Evolutionary conservation across 441 rosid species (phyloP).

Genomic region (Eruca vesicaria): DNA sequence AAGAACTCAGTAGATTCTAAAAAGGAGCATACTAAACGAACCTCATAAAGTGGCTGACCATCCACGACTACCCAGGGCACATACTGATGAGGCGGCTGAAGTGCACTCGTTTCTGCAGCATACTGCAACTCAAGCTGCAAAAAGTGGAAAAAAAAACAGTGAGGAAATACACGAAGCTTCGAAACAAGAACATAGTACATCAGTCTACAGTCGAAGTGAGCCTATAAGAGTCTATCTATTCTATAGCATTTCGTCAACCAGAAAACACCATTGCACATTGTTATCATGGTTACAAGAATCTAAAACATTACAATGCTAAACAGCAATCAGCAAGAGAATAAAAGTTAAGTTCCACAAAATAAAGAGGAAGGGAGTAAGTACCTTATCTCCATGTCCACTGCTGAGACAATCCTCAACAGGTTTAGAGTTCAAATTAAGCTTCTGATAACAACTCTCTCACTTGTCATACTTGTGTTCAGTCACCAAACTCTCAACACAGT

Average conservation of each 20-base stretch:
- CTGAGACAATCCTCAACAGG: constrained; percentile 58
- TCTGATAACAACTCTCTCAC: constrained; percentile 78
- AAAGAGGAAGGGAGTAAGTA: constrained; percentile 24
- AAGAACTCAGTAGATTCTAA: neutral
- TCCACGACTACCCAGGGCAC: constrained; percentile 97
- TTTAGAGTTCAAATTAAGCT: constrained; percentile 55
- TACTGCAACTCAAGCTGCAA: constrained; percentile 78
- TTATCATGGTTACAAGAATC: neutral
- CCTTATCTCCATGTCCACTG: constrained; percentile 66
- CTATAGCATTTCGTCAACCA: neutral
- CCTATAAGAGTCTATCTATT: neutral
- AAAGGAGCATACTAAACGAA: constrained; percentile 33
- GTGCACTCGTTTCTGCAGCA: no score
- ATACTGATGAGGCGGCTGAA: constrained; percentile 76
- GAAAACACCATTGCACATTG: constrained; percentile 2
- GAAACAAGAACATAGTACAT: neutral
- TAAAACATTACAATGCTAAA: no score
- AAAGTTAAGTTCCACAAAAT: neutral
- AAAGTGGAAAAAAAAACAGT: neutral
- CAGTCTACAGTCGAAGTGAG: neutral
- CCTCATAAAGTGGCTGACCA: constrained; percentile 93
- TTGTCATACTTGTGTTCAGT: constrained; percentile 43
- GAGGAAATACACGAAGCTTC: neutral
- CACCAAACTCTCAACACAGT: constrained; percentile 71
- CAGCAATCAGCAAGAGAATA: no score